A percentile compares a stretch with the other conserved stretches of the same genome.
Conservation (phyloP, 192 early-diverging fungal genomes). For the Funneliformis geosporum region DNA sequence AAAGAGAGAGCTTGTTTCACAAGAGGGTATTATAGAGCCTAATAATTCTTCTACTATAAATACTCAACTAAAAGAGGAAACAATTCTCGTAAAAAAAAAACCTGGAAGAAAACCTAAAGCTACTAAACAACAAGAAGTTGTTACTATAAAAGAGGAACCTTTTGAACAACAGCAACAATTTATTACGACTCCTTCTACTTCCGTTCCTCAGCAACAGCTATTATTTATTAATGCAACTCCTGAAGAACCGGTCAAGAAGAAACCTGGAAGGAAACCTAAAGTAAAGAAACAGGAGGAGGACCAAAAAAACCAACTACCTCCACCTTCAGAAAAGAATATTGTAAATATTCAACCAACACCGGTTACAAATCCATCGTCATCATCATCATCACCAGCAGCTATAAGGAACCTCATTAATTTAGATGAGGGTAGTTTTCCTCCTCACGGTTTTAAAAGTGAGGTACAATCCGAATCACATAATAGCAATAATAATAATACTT, state of each 20-base stretch:
- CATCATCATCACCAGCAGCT: not conserved
- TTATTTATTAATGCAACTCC: not conserved
- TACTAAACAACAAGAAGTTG: not conserved
- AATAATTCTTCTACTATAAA: not conserved
- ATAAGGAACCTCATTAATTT: not conserved
- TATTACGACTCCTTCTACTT: no score
- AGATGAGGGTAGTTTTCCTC: not conserved
- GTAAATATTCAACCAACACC: not conserved
- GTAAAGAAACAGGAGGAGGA: not conserved
- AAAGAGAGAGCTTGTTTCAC: not conserved
- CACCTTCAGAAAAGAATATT: not conserved
- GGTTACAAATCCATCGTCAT: not conserved
- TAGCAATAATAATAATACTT: not conserved
- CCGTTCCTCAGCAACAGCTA: not conserved
- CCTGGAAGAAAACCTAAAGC: not conserved
- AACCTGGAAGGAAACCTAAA: not conserved
- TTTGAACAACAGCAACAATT: not conserved
- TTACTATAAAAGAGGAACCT: not conserved
- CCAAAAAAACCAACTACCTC: not conserved
- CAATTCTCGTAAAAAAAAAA: not conserved
- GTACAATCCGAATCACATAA: not conserved
- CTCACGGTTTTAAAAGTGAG: not conserved
- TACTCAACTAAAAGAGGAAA: not conserved
- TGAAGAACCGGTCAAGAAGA: not conserved
- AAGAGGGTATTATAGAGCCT: not conserved